Evolutionary conservation across 768 basidiomycete genomes (phyloP).

Genomic region (Crepidotus variabilis): DNA sequence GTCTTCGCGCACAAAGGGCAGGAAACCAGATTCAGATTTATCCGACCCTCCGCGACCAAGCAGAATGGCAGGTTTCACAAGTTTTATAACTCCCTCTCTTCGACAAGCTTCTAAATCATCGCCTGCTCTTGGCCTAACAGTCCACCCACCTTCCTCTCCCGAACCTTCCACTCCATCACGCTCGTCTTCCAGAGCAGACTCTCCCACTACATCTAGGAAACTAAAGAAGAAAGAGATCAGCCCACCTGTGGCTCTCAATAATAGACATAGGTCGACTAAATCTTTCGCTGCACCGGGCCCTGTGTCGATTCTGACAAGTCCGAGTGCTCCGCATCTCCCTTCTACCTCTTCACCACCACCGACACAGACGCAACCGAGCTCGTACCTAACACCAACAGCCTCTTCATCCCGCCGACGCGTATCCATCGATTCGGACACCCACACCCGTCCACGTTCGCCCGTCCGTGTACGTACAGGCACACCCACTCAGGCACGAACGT

Average conservation of each 20-base stretch:
- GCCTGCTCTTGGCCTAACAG: slow-evolving; percentile 60
- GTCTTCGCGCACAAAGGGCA: neutral
- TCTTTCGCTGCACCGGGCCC: no score
- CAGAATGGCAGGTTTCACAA: slow-evolving; percentile 51
- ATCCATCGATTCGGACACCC: neutral
- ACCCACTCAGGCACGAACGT: no score
- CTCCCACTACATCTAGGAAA: no score
- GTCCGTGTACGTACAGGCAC: neutral
- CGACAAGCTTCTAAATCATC: slow-evolving; percentile 73
- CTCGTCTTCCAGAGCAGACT: slow-evolving; percentile 1
- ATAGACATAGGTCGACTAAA: neutral
- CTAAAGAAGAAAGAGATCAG: neutral
- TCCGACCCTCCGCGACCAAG: slow-evolving; percentile 8
- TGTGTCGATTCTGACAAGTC: neutral
- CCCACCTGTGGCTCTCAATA: neutral
- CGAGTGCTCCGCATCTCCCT: neutral
- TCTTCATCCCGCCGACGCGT: neutral
- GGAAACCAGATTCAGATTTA: slow-evolving; percentile 31
- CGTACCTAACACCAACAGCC: neutral
- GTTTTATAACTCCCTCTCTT: slow-evolving; percentile 63
- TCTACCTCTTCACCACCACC: neutral
- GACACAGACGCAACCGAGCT: neutral
- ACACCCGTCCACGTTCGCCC: neutral
- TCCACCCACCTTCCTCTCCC: no score
- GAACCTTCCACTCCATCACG: slow-evolving; percentile 43